phyloP scores from a whole-genome alignment of 345 rosid genomes.

The Brassica nigra region DNA sequence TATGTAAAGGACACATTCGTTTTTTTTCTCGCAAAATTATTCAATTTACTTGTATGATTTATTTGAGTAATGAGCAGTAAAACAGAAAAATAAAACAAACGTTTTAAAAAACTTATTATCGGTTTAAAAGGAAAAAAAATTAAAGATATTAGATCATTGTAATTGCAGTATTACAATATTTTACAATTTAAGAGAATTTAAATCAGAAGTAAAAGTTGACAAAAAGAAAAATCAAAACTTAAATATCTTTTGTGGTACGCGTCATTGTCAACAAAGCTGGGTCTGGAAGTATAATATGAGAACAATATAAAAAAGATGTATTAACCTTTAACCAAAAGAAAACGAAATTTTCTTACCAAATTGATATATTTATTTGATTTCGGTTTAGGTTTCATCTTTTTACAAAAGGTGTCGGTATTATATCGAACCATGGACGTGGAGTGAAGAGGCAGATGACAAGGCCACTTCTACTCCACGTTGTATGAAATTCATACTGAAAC shows the following conservation, averaged over 20 bases:
- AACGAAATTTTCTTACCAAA: background rate
- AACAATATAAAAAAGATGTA: background rate
- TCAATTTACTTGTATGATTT: background rate
- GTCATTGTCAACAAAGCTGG: background rate
- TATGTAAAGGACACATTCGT: background rate
- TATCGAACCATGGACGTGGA: constrained; percentile 14
- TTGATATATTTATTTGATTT: background rate
- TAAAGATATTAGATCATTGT: too few relatives aligned
- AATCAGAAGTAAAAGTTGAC: background rate
- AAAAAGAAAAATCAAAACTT: background rate
- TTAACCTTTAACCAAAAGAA: background rate
- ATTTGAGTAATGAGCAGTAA: background rate
- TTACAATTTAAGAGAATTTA: background rate
- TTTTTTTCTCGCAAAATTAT: too few relatives aligned
- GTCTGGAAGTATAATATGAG: background rate
- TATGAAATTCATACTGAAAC: background rate
- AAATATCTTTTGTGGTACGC: background rate
- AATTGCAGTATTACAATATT: background rate
- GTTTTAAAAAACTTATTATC: background rate
- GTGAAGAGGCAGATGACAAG: constrained; percentile 19
- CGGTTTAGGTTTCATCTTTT: background rate
- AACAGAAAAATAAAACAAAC: background rate
- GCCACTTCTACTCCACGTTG: constrained; percentile 34
- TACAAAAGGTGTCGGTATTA: constrained; percentile 11
- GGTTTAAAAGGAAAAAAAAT: background rate